Base-by-base conservation (phyloP, 2,329 filamentous ascomycete genomes). In the Arthrobotrys entomopaga region DNA sequence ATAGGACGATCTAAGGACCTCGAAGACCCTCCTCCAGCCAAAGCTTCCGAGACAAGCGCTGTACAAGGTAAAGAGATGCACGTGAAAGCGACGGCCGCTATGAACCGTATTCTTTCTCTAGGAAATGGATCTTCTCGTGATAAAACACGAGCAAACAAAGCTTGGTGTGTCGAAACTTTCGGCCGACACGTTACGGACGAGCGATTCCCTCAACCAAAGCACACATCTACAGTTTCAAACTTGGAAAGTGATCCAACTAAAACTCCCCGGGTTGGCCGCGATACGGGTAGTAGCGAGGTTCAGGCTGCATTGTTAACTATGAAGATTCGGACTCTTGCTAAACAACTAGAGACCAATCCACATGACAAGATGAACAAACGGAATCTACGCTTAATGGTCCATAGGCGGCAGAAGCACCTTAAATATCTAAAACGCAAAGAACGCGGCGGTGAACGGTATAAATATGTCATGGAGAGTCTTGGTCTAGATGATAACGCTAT, bases 281-380 rank as follows among this genome's bases (percentile, higher is more conserved):
- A 99, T 81, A 99, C 94, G 0, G 95, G 95, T 40, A 96, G 92
- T 79, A 92, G 92, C 5, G 95, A 99, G 83, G 96, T 99, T n/a
- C 95, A 99, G 84, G 92, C 96, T 77, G 93, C 93, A 52, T 96
- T 99, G 78, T 82, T 99, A 81, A 99, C 95, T 2, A 87, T 92
- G 67, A 98, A 97, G 86, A 99, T 99, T 80, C 86, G 92, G 76
- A 89, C 90, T 22, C 82, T 99, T 57, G 89, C 91, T 15, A 86
- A 90, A 77, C 89, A 90, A 77, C 82, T 97, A 59, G 86, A 90
- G 79, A 85, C 84, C 48, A 86, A 88, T 72, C 87, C 90, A 81
- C 92, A 90, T 81, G 95, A 99, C 81, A 97, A 96, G 84, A 87
- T 92, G 81, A 97, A 97, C 84, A 97, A 96, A 87, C 87, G 93